Conservation (phyloP, 2,329 filamentous ascomycete species). For the Talaromyces atroroseus region DNA sequence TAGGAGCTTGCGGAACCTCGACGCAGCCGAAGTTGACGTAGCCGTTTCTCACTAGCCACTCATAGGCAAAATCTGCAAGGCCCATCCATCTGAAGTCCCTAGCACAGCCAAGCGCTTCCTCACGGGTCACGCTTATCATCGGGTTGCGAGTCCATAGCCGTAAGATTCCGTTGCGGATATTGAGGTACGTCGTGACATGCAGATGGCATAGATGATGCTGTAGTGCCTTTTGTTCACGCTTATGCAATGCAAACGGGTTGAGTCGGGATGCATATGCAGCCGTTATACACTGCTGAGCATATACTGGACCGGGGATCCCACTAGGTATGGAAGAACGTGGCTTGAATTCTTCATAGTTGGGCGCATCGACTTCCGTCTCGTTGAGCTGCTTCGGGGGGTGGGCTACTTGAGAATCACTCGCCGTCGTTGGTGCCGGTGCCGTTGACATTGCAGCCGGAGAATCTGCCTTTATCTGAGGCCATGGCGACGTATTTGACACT, state of each 20-base stretch:
- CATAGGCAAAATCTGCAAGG: conserved; percentile 78
- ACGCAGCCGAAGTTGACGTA: conserved; percentile 97
- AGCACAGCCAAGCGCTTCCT: conserved; percentile 86
- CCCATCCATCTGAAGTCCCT: conserved; percentile 85
- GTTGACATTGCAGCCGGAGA: background rate
- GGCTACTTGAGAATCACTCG: background rate
- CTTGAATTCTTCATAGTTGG: conserved; percentile 48
- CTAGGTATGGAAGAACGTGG: conserved; percentile 80
- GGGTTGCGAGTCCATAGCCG: conserved; percentile 86
- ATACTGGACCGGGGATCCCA: conserved; percentile 65
- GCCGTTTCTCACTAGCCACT: conserved; percentile 84
- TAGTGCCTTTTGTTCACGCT: conserved; percentile 74
- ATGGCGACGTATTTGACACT: conserved; percentile 17
- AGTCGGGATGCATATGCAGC: conserved; percentile 85
- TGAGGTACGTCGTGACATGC: conserved; percentile 92
- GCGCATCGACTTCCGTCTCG: background rate
- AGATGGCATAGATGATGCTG: conserved; percentile 75
- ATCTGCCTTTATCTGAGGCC: background rate
- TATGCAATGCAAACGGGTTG: conserved; percentile 82
- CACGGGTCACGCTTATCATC: conserved; percentile 69
- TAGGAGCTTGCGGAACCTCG: conserved; percentile 52
- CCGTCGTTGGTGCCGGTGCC: background rate
- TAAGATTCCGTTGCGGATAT: conserved; percentile 90
- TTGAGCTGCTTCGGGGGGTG: background rate
- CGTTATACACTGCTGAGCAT: conserved; percentile 84